Evolutionary conservation across 1,139 yeast species (phyloP), one percentile per base, ranked within the genome.

Genomic region (Wickerhamomyces sp.): DNA sequence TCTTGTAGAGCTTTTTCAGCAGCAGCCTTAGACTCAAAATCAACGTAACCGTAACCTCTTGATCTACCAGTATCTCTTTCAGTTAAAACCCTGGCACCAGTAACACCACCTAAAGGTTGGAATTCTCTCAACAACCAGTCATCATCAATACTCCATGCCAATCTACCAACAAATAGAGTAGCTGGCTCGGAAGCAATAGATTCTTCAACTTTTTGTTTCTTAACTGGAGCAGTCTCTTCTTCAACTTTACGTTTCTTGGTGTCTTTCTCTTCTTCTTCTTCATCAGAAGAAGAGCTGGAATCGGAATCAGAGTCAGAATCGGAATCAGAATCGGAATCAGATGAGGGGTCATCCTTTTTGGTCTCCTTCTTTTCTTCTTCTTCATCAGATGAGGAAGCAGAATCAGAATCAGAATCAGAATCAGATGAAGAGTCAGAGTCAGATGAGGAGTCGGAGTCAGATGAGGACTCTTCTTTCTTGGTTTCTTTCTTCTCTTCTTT

Each of bases 31-130:
- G 72, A 64, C 53, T 78, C 87, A 58, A 91, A 91, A 62, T 91
- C 98, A 63, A 91, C 96, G 68, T 91, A 91, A 56, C 98, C 98
- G 72, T 84, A 91, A 61, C 98, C 98, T 74, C 93, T 82, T 37
- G 96, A 86, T 68, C 86, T 85, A 53, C 95, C 96, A 40, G 93
- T 73, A 47, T 80, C 84, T 68, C 93, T 82, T 66, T 91, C 97
- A 67, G 81, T 78, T 59, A 91, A 85, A 51, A 91, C 96, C 70
- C 98, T 83, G 48, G 97, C 96, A 53, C 80, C 62, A 31, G 75
- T 55, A 43, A 88, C 91, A 62, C 94, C 95, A 32, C 89, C 95
- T 49, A 75, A 59, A 45, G 74, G 75, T 60, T 81, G 88, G 61
- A 91, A 91, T 69, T 87, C 96, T 49, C 80, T 70, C 63, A 72